Evolutionary conservation across 371 early-diverging fungal genomes (phyloP), one percentile per base, ranked within the genome.

Genomic region (Rhizopus delemar): DNA sequence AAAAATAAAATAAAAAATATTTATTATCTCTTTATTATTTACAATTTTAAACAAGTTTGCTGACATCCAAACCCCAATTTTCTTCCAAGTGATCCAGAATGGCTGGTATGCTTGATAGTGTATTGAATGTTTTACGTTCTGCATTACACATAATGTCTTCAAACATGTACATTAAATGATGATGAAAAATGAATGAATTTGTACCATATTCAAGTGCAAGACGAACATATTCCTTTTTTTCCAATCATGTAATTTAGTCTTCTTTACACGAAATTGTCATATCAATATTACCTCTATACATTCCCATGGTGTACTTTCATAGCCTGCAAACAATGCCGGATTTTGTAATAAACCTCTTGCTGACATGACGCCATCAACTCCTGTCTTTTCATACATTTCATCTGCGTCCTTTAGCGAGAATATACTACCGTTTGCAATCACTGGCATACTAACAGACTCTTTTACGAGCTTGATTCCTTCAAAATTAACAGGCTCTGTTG

Each of bases 151-250:
- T 94, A n/a, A 81, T 59, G 45, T 81, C 80, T 56, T 96, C 96
- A 61, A 93, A 79, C 96, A 96, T 96, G 74, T 80, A 96, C 93
- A 93, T 94, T 33, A 97, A 60, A 65, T 97, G 98, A 63, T 95
- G 95, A 56, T 95, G 96, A 57, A 93, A 85, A 46, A 97, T 93
- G 60, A 90, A 90, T 4, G 82, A 79, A 41, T 86, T 88, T 15
- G 94, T 90, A 34, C 96, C 95, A 65, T 92, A 94, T 0, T 83
- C 89, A 0, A 96, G 50, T 0, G 90, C 89, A 16, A 87, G 53
- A 15, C 86, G 81, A 22, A 94, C 83, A 66, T 91, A 97, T 38
- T 84, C 80, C 78, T 88, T 78, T 8, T 33, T 36, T 43, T 7
- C 3, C 22, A 9, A 53, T 31, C 11, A 53, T 12, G 8, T 35